phyloP scores from a whole-genome alignment of 495 filamentous ascomycete species.

The Tuber umbilicatum region DNA sequence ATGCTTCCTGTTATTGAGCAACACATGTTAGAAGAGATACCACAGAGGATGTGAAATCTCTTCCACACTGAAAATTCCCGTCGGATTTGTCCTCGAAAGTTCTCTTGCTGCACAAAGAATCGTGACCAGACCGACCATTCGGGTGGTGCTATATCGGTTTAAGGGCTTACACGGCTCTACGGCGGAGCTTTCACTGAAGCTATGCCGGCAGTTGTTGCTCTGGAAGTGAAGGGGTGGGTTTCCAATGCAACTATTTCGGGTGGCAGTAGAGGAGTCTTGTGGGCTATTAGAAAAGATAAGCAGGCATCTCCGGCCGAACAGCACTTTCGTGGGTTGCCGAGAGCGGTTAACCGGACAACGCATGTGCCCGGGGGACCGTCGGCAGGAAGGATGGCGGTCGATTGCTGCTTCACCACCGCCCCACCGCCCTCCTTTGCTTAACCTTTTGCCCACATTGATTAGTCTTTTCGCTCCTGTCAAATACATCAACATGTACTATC shows the following conservation, averaged over 20 bases:
- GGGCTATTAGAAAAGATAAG: not conserved
- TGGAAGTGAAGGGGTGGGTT: not conserved
- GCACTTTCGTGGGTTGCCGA: not conserved
- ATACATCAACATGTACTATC: not conserved
- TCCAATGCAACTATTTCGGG: not conserved
- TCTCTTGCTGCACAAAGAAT: not conserved
- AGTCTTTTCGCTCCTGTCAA: not conserved
- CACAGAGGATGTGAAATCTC: not conserved
- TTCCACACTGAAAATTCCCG: not conserved
- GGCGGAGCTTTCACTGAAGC: not conserved
- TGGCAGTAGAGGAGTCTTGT: not conserved
- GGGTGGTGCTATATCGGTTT: not conserved
- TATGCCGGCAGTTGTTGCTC: not conserved
- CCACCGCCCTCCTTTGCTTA: not conserved
- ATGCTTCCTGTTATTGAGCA: slow-evolving; percentile 5
- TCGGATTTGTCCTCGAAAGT: not conserved
- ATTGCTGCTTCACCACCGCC: not conserved
- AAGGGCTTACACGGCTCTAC: not conserved
- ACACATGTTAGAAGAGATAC: not conserved
- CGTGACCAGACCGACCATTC: not conserved
- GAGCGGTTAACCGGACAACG: not conserved
- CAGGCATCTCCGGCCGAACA: not conserved
- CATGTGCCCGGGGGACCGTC: not conserved
- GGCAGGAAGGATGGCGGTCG: not conserved
- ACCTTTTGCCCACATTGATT: not conserved